These are phyloP conservation scores for Lactifluus rugatus DNA, from an alignment of 768 basidiomycete genomes.

Conservation along the genomic window DNA sequence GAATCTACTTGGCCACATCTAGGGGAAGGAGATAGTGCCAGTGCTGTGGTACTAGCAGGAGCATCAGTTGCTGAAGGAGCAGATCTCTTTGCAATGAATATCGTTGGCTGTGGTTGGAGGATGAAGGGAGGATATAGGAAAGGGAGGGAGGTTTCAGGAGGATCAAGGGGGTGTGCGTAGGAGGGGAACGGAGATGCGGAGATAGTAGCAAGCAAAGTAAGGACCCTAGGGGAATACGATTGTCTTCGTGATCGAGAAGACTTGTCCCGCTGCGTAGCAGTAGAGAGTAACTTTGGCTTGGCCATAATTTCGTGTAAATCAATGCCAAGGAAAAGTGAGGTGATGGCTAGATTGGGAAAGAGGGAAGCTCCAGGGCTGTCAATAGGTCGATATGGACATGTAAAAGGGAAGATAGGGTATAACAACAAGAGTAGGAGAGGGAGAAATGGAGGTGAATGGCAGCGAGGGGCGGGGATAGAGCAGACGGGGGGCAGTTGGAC, in stretches of 20 bases:
- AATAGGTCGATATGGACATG: no score
- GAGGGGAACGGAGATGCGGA: not conserved
- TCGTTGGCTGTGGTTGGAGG: slow-evolving; percentile 20
- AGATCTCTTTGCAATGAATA: not conserved
- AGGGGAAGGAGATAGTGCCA: not conserved
- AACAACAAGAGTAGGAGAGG: not conserved
- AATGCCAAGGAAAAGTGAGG: not conserved
- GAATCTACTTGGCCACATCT: not conserved
- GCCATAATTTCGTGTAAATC: slow-evolving; percentile 19
- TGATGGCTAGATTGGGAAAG: not conserved
- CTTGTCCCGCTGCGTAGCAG: not conserved
- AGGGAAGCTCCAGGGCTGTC: no score
- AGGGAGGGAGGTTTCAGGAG: slow-evolving; percentile 7
- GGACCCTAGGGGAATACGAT: not conserved
- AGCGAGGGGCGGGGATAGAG: slow-evolving; percentile 1
- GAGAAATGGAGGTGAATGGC: not conserved
- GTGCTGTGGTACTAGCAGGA: not conserved
- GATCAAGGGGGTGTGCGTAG: slow-evolving; percentile 5
- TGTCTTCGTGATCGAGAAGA: slow-evolving; percentile 1
- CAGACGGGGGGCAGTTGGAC: no score
- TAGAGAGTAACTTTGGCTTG: slow-evolving; percentile 21
- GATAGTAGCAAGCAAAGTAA: slow-evolving; percentile 9
- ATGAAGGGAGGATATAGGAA: slow-evolving; percentile 26
- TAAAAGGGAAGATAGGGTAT: not conserved
- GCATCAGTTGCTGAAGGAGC: not conserved